These are phyloP conservation scores for Fusarium verticillioides DNA, from an alignment of 2,329 filamentous ascomycete species.

Conservation along the genomic window DNA sequence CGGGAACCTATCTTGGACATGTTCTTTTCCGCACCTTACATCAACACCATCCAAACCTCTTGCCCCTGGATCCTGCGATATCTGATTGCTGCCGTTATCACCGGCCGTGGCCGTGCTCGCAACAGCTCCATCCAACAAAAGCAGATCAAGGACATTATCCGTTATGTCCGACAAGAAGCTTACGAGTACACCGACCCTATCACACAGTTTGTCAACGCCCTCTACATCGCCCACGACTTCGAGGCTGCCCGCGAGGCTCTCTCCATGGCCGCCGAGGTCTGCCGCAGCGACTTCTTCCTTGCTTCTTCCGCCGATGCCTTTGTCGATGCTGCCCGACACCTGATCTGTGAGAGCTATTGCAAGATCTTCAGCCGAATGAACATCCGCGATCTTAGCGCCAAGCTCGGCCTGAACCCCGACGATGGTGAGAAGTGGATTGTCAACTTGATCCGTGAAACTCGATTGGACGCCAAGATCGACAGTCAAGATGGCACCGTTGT, in stretches of 20 bases:
- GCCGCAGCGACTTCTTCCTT: constrained; percentile 96
- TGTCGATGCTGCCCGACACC: constrained; percentile 91
- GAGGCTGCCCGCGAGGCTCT: constrained; percentile 94
- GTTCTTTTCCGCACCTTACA: constrained; percentile 96
- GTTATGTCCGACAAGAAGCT: constrained; percentile 94
- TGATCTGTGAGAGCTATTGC: constrained; percentile 99
- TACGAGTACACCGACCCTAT: constrained; percentile 98
- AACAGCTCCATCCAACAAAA: constrained; percentile 93
- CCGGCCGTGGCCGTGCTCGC: constrained; percentile 82
- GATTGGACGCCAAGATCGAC: constrained; percentile 98
- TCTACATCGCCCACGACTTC: constrained; percentile 89
- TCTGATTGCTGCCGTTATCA: constrained; percentile 93
- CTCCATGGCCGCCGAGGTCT: constrained; percentile 86
- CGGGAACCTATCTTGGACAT: constrained; percentile 93
- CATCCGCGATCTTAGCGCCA: constrained; percentile 93
- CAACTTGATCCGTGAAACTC: constrained; percentile 97
- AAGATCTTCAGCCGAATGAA: constrained; percentile 99
- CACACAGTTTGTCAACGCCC: constrained; percentile 94
- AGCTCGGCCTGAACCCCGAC: constrained; percentile 89
- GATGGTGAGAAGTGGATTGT: constrained; percentile 99
- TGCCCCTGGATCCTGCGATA: constrained; percentile 98
- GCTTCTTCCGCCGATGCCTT: constrained; percentile 85
- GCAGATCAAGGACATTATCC: constrained; percentile 96
- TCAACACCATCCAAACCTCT: constrained; percentile 99
- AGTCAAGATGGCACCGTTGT: constrained; percentile 98